phyloP scores from a whole-genome alignment of 2,329 filamentous ascomycete species.

The Hypoxylon sp. region DNA sequence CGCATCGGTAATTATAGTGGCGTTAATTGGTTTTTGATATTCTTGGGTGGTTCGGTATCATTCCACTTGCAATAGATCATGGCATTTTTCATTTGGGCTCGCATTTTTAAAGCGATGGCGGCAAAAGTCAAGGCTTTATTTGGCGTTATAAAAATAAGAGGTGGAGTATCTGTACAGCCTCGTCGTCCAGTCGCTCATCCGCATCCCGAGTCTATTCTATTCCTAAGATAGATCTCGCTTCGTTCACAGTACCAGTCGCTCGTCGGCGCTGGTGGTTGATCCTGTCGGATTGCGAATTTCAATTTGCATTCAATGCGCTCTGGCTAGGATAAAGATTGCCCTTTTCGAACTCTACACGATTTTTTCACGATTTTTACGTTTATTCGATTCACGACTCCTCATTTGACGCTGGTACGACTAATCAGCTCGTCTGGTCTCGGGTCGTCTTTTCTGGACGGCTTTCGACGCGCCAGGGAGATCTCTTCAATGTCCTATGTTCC shows the following conservation, averaged over 20 bases:
- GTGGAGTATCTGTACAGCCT: slow-evolving; percentile 35
- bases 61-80: slow-evolving; percentile 52
- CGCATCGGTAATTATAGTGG: slow-evolving; percentile 51
- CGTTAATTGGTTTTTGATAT: slow-evolving; percentile 50
- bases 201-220: slow-evolving; percentile 29
- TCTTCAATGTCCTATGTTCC: slow-evolving; percentile 10
- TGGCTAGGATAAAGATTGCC: slow-evolving; percentile 7
- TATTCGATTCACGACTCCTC: slow-evolving; percentile 43
- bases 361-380: slow-evolving; percentile 45
- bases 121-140: slow-evolving; percentile 52
- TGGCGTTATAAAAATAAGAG: slow-evolving; percentile 54
- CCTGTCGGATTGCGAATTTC: neutral
- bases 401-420: slow-evolving; percentile 31
- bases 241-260: slow-evolving; percentile 12
- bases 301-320: neutral
- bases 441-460: slow-evolving; percentile 11
- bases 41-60: slow-evolving; percentile 47
- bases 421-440: slow-evolving; percentile 14
- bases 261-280: slow-evolving; percentile 2
- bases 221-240: slow-evolving; percentile 37
- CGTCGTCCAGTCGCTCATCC: slow-evolving; percentile 40
- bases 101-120: slow-evolving; percentile 53
- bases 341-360: slow-evolving; percentile 28
- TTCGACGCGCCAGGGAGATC: slow-evolving; percentile 9
- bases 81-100: slow-evolving; percentile 48